A percentile compares a stretch with the other conserved stretches of the same genome.
phyloP scores from a whole-genome alignment of 2,329 filamentous ascomycete species.

The Fusarium ramigenum region DNA sequence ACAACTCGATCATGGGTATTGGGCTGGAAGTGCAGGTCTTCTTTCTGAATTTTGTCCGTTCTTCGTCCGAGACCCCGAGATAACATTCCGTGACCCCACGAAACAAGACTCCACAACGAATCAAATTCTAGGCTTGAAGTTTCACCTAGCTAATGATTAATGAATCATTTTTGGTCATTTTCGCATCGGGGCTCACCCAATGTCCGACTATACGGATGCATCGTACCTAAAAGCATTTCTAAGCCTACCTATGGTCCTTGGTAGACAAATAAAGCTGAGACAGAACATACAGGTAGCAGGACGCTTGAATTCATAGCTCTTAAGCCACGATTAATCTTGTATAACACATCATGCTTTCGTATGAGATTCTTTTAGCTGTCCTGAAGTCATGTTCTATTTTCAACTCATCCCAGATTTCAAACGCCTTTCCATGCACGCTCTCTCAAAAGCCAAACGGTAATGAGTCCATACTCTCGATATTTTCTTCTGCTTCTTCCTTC shows the following conservation, averaged over 20 bases:
- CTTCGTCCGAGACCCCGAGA: neutral
- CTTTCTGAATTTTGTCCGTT: neutral
- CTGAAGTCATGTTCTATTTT: too few relatives aligned
- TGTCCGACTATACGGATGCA: too few relatives aligned
- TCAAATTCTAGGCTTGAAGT: neutral
- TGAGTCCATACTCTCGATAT: slow-evolving; percentile 32
- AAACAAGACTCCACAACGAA: neutral
- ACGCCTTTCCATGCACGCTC: neutral
- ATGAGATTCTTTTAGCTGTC: rapidly evolving
- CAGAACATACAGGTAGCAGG: neutral
- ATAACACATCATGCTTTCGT: rapidly evolving
- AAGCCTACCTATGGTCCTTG: rapidly evolving
- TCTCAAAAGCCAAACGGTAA: slow-evolving; percentile 30
- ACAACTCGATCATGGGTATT: neutral
- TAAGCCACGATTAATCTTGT: rapidly evolving
- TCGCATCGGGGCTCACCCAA: neutral
- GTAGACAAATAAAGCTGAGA: too few relatives aligned
- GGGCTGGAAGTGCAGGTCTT: neutral
- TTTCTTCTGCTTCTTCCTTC: slow-evolving; percentile 36
- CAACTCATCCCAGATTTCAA: too few relatives aligned
- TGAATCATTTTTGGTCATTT: rapidly evolving
- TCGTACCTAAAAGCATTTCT: too few relatives aligned
- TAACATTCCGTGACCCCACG: neutral
- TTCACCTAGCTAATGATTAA: neutral
- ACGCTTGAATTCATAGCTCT: too few relatives aligned